Evolutionary conservation across 768 basidiomycete species (phyloP), one percentile per base, ranked within the genome.

Genomic region (Phylloporus sp.): DNA sequence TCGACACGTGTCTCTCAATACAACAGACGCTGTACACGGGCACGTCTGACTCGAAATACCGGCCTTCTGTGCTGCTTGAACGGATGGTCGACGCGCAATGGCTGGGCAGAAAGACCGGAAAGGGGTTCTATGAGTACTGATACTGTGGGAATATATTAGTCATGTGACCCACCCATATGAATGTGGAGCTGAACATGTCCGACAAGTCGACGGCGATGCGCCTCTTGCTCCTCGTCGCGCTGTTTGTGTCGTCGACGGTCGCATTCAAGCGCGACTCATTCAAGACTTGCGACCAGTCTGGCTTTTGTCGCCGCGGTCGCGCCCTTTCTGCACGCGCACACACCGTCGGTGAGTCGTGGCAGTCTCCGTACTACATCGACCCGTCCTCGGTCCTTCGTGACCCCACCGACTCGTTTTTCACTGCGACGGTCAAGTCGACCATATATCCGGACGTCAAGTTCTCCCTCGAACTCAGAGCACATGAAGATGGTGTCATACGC

Each of bases 21-120:
- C 93, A 95, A 61, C 82, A 89, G 65, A 93, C 91, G 0, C 77
- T 97, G 6, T 90, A 94, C 58, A 80, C 79, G 45, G 92, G 93
- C 50, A 95, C 92, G 9, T 82, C 88, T 0, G 95, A 98, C 70
- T 89, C 88, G 9, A 98, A 98, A 69, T 97, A 98, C 70, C 84
- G 95, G 6, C 95, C 95, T 0, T 86, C 87, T 54, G 77, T 94
- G 23, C 77, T 98, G 16, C 79, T 98, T 9, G 89, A 93, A 61
- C 80, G 92, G 31, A 97, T 98, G 95, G 95, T 98, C 5, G 91
- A 95, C 64, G 95, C 95, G 18, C 85, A 88, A 45, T 98, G 91
- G 90, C 78, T 88, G 46, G 95, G 95, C 11, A 86, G 79, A 76
- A 95, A 95, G 77, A 91, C 81, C 52, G 93, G 94, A 5, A 92